Evolutionary conservation across 192 early-diverging fungal species (phyloP), one percentile per base, ranked within the genome.

Genomic region (Podila horticola): DNA sequence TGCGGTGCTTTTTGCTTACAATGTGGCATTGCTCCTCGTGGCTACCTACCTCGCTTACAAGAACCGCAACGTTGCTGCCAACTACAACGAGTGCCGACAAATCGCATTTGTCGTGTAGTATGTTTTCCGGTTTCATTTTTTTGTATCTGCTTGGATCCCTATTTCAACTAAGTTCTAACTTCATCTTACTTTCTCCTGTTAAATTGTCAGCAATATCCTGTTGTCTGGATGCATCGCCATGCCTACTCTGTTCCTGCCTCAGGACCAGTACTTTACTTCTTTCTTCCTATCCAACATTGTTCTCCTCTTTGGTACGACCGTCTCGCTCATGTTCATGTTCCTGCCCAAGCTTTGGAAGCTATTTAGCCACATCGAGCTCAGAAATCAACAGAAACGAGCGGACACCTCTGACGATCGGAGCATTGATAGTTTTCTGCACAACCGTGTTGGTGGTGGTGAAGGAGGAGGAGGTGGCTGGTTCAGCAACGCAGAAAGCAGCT

Each of bases 21-120:
- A 87, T 31, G 86, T 82, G n/a, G 30, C 59, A 2, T 30, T 63
- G n/a, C 70, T 72, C 13, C 38, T 74, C 22, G 38, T 84, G 45
- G 66, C 73, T 8, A 82, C 71, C 52, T 64, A 67, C 11, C 58
- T 71, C 59, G 74, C 75, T 28, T 77, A 82, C 57, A 45, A 58
- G 84, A 87, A 84, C 49, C 76, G 82, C n/a, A 76, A 77, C 49
- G 76, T 87, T 17, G 69, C 74, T 24, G 55, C 73, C n/a, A 85
- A 84, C 74, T 85, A 83, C 69, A 85, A 84, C 41, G 86, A 87
- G 24, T 79, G 82, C 30, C 79, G 75, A 19, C 82, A 87, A 65
- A 83, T 87, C 41, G 84, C 77, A 9, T 85, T 83, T 72, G 84
- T 87, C 9, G 85, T 79, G 15, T 87, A 85, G 86, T 87, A 84